Evolutionary conservation across 2,329 filamentous ascomycete genomes (phyloP), one percentile per base, ranked within the genome.

Genomic region (Hypoxylon sp.): DNA sequence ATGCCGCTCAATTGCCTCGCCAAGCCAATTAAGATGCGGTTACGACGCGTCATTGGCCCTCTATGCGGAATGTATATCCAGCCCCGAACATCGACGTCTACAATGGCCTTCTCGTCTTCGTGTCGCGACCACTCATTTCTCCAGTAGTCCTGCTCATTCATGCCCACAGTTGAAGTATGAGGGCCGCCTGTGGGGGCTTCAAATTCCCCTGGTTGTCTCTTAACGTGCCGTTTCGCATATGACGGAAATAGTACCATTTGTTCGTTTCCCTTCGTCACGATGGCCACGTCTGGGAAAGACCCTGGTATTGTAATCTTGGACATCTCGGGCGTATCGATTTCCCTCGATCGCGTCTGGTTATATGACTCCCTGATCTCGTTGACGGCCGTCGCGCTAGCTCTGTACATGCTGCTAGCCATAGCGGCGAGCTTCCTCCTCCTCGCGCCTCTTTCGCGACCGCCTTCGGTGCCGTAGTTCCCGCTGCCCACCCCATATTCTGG

Each of bases 191-290:
- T 78, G 10, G 84, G 79, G 35, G 56, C 60, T 33, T 75, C 72
- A 33, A 71, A 77, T 17, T 75, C 67, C 40, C 74, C 72, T 72
- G 79, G 69, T 70, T 77, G 75, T n/a, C 71, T 73, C 77, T 81
- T 91, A 35, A 88, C 80, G 78, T 97, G 91, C 68, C 86, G 86
- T 77, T 95, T 90, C 7, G 93, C 94, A 78, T 99, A 99, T 59
- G 94, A 98, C 0, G 96, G 96, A 74, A 99, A 99, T 25, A 99
- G 79, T 8, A 99, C 89, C 90, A 99, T 93, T 82, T 98, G 93
- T 79, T 98, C 94, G 67, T 94, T 89, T 11, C 93, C 95, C 68
- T 90, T 90, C 10, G 90, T 88, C 14, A 92, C 88, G 66, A 97
- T 92, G n/a, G 91, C 89, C 17, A 93, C 92, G 73, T 97, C 91